These are phyloP conservation scores for Eleusine coracana DNA, from an alignment of 176 grass and related monocot species.

Conservation along the genomic window DNA sequence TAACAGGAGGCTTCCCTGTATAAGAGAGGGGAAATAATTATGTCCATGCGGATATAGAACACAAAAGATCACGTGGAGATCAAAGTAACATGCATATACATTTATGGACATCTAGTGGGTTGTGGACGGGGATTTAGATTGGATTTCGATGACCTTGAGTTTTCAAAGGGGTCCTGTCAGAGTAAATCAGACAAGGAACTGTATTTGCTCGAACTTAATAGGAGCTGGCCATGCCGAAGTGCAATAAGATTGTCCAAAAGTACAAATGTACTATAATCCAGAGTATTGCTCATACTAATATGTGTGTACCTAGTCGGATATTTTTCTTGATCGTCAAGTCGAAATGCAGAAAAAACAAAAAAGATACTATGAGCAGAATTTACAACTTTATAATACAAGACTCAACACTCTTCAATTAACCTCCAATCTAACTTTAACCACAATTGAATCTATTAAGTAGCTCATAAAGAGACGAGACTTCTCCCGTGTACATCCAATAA, in stretches of 20 bases:
- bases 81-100: conserved; percentile 3
- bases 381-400: not conserved
- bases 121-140: conserved; percentile 10
- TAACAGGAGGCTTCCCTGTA: conserved; percentile 59
- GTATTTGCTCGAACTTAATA: conserved; percentile 46
- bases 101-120: conserved; percentile 18
- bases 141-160: conserved; percentile 41
- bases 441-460: not conserved
- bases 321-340: conserved; percentile 18
- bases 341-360: conserved; percentile 14
- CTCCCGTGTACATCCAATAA: not conserved
- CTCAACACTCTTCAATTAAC: not conserved
- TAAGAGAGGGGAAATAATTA: conserved; percentile 39
- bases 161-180: conserved; percentile 48
- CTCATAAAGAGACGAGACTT: no score
- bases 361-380: not conserved
- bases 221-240: conserved; percentile 14
- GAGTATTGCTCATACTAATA: conserved; percentile 23
- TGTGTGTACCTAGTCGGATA: not conserved
- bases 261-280: conserved; percentile 18
- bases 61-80: conserved; percentile 12
- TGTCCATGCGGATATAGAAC: not conserved
- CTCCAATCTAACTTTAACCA: not conserved
- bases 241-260: conserved; percentile 33
- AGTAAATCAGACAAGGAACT: conserved; percentile 47